Conservation (phyloP, 139 green algal genomes). For the Parachlorella kessleri region DNA sequence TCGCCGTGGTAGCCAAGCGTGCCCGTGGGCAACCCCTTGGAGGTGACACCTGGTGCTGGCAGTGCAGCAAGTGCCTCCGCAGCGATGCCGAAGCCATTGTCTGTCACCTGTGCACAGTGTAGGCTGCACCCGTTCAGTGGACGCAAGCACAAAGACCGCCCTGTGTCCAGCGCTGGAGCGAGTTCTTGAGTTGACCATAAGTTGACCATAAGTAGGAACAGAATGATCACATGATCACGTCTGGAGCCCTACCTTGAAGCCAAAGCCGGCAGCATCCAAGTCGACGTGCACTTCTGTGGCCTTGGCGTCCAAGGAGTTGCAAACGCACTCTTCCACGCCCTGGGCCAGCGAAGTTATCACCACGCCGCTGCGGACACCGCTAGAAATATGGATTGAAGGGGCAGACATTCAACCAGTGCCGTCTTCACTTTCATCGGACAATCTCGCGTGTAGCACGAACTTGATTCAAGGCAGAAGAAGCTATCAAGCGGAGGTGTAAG, state of each 20-base stretch:
- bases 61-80: constrained; percentile 20
- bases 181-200: too few species aligned
- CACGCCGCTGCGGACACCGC: background rate
- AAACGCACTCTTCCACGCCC: constrained; percentile 44
- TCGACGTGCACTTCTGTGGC: constrained; percentile 40
- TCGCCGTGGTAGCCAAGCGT: constrained; percentile 64
- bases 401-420: too few species aligned
- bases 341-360: constrained; percentile 17
- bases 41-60: constrained; percentile 28
- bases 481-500: too few species aligned
- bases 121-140: too few species aligned
- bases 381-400: background rate
- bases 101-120: constrained; percentile 46
- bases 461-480: too few species aligned
- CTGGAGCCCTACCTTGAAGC: constrained; percentile 18
- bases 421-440: too few species aligned
- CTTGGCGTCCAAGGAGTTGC: constrained; percentile 53
- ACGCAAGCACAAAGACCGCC: too few species aligned
- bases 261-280: constrained; percentile 9
- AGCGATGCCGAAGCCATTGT: constrained; percentile 54
- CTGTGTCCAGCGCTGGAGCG: too few species aligned
- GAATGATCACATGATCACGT: too few species aligned
- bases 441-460: too few species aligned
- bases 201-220: background rate
- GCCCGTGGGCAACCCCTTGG: constrained; percentile 23